Base-by-base conservation (phyloP, 2,329 filamentous ascomycete species). In the Myrmaecium sp. region DNA sequence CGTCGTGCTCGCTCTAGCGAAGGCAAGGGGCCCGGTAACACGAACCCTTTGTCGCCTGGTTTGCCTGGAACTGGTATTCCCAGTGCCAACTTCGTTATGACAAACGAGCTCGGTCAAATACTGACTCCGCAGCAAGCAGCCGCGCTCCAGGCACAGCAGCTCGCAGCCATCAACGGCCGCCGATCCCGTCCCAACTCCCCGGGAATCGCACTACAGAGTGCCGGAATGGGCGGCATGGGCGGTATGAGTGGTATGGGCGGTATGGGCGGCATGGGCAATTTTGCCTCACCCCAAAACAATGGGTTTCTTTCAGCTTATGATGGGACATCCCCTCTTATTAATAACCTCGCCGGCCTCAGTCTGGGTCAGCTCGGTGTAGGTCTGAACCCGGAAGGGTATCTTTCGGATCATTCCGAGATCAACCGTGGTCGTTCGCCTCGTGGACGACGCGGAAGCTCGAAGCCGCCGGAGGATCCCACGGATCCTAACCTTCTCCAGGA, bases 391-490 rank as follows among this genome's bases (percentile, higher is more conserved):
- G 83, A 91, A 51, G 83, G 82, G 22, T 94, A 95, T 50, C 61
- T 93, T 27, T 93, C 86, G 14, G 89, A 95, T 46, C 82, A 92
- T 46, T 91, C 82, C 21, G 86, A 94, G 39, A 79, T 94, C 54
- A 69, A 71, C 30, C 78, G 89, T 35, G 89, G 89, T 26, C 74
- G 89, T 30, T 95, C 86, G 32, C 89, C 89, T 31, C 74, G 89
- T 41, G 89, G 89, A 41, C 74, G 89, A 36, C 69, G 89, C 39
- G 89, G 89, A 37, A 94, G 77, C 62, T 93, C 82, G 22, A 98
- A 95, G 66, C 89, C 89, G 16, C 89, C 89, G 24, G 89, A 98
- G 62, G 89, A 98, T 45, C 89, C 89, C 4, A 95, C 86, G 12
- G 89, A 98, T 52, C 77, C 79, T 10, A 73, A 66, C 21, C 67